Evolutionary conservation across 176 grass and related monocot species (phyloP), one percentile per base, ranked within the genome.

Genomic region (Themeda triandra): DNA sequence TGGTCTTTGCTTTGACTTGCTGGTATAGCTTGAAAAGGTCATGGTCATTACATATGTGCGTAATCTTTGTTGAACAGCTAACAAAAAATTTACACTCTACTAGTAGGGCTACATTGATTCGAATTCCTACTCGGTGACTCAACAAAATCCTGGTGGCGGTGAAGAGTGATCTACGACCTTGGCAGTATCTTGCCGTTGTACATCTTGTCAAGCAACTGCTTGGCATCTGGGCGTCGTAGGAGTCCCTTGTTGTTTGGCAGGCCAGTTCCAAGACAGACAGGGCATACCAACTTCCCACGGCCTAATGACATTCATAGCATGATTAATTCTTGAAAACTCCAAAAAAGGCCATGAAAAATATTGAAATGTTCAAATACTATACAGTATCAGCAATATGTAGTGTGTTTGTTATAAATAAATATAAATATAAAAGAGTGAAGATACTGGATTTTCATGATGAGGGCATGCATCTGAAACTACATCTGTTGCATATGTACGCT

Each of bases 201-300:
- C 96, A 99, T 99, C 85, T 92, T 99, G 31, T 99, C 93, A 6
- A 99, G 93, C 77, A 99, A 32, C 17, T 89, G 48, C 23, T 87
- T 90, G 54, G 89, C 91, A 5, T 92, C 96, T 33, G 96, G 96
- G 72, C 96, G 87, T 59, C 96, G 86, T 29, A 96, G 96, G 23
- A 99, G 86, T 12, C 93, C 96, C 70, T 96, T 99, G 64, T 96
- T 98, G 84, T 99, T 96, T 1, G 96, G 96, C 80, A 99, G 86
- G 6, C 91, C 96, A 0, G 96, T 99, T 71, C 96, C 91, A 35
- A 99, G 87, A 76, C 96, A 99, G 19, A 96, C 68, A 2, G 96
- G 96, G 79, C 96, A 99, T 0, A 99, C 93, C 29, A 99, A 84
- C 36, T 99, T 99, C 3, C 96, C 96, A 8, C 96, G 96, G 6